phyloP scores from a whole-genome alignment of 352 stramenopile species.

The Peronospora tabacina region DNA sequence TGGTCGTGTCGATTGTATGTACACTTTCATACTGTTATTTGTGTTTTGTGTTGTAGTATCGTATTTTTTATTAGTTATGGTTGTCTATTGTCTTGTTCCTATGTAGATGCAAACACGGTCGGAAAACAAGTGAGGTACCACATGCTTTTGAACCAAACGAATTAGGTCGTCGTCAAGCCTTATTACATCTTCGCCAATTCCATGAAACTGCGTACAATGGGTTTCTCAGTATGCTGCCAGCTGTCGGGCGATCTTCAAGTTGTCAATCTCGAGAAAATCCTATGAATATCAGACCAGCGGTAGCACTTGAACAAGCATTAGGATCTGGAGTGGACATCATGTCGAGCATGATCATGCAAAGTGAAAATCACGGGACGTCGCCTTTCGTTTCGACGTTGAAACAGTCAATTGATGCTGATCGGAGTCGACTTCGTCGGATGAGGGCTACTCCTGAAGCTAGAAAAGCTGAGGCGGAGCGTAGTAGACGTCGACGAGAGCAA shows the following conservation, averaged over 20 bases:
- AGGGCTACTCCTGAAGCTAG: constrained; percentile 39
- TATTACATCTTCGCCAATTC: constrained; percentile 52
- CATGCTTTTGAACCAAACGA: constrained; percentile 60
- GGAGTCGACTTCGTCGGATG: constrained; percentile 46
- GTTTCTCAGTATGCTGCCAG: constrained; percentile 43
- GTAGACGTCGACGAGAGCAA: constrained; percentile 47
- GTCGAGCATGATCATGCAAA: background rate
- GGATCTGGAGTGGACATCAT: background rate
- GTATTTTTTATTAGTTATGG: too few species aligned
- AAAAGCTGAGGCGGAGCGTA: constrained; percentile 47
- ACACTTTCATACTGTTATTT: constrained; percentile 1
- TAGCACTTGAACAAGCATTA: background rate
- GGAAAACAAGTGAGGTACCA: constrained; percentile 42
- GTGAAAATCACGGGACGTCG: background rate
- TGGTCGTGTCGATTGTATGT: constrained; percentile 60
- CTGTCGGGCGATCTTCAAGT: constrained; percentile 12
- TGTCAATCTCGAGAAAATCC: background rate
- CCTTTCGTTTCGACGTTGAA: constrained; percentile 9
- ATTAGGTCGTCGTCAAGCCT: constrained; percentile 45
- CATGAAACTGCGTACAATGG: constrained; percentile 48
- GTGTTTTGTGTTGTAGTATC: too few species aligned
- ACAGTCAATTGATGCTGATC: constrained; percentile 45
- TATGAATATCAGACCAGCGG: background rate
- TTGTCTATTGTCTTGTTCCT: background rate
- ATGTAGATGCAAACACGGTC: constrained; percentile 40